A percentile compares a stretch with the other conserved stretches of the same genome.
phyloP scores from a whole-genome alignment of 257 asterid genomes.

The Coffea canephora region DNA sequence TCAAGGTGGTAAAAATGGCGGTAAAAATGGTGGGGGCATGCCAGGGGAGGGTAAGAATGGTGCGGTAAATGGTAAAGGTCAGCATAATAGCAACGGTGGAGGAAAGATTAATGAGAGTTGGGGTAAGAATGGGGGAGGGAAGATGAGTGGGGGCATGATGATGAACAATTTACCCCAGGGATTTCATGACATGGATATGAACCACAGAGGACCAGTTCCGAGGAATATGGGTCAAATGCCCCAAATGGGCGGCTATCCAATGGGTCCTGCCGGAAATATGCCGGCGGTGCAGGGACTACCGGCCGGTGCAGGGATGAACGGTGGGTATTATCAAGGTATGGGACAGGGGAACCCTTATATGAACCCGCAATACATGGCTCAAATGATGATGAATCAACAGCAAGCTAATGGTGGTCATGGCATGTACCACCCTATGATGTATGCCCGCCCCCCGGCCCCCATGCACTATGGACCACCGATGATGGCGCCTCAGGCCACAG shows the following conservation, averaged over 20 bases:
- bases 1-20: slow-evolving; percentile 14
- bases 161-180: slow-evolving; percentile 37
- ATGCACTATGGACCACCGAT: slow-evolving; percentile 45
- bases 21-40: slow-evolving; percentile 15
- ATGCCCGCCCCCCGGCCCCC: slow-evolving; percentile 36
- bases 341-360: slow-evolving; percentile 39
- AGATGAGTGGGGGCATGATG: slow-evolving; percentile 31
- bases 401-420: slow-evolving; percentile 45
- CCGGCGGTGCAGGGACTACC: slow-evolving; percentile 56
- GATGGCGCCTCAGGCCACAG: slow-evolving; percentile 38
- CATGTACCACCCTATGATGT: slow-evolving; percentile 50
- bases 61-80: slow-evolving; percentile 27
- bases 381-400: slow-evolving; percentile 69
- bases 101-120: slow-evolving; percentile 37
- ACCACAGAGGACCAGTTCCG: slow-evolving; percentile 35
- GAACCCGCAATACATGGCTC: slow-evolving; percentile 27
- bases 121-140: slow-evolving; percentile 44
- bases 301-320: slow-evolving; percentile 32
- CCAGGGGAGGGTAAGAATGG: slow-evolving; percentile 33
- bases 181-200: slow-evolving; percentile 31
- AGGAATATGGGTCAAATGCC: slow-evolving; percentile 43
- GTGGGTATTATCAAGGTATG: slow-evolving; percentile 38
- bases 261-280: slow-evolving; percentile 39
- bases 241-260: slow-evolving; percentile 38
- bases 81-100: slow-evolving; percentile 19